Base-by-base conservation (phyloP, 164 flowering plant genomes). In the Protea cynaroides region DNA sequence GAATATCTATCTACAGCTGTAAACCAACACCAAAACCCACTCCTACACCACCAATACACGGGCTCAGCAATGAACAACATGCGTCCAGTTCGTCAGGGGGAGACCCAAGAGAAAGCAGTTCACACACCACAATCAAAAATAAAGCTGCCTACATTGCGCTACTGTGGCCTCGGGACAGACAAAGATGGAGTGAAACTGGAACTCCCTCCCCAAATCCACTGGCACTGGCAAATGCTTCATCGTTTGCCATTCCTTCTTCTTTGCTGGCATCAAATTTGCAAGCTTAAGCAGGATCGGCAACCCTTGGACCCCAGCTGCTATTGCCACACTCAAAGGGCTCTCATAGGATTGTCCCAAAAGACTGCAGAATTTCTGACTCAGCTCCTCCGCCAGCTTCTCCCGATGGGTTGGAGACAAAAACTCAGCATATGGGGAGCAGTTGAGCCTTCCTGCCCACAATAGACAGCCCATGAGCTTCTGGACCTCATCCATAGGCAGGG, bases 201-300 rank as follows among this genome's bases (percentile, higher is more conserved):
- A 88, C 61, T 87, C 90, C 62, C 71, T 75, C 7, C 76, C 85
- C 73, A 90, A 67, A 61, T 92, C 96, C 59, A 90, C 74, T 0
- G 96, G 84, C 64, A 88, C 89, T 0, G 96, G 93, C 65, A 92
- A 71, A 68, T 90, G 90, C 76, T 86, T 83, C 90, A 92, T 82
- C 0, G 81, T 61, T 57, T 81, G 82, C 92, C 96, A 89, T 46
- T 88, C 96, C 58, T 81, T 87, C 71, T 74, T 83, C 77, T 86
- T 89, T 10, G 69, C 79, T 7, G 78, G 80, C 92, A 93, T 87
- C 63, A 90, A 86, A 65, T 76, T 87, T 78, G 78, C 80, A 69
- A 87, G 80, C 75, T 92, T 89, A 72, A 92, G 54, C 17, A 92
- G 75, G 13, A 86, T 80, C 0, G 90, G 96, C 74, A 89, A 73